Conservation (phyloP, 2,329 filamentous ascomycete genomes). For the Malbranchea zuffiana region DNA sequence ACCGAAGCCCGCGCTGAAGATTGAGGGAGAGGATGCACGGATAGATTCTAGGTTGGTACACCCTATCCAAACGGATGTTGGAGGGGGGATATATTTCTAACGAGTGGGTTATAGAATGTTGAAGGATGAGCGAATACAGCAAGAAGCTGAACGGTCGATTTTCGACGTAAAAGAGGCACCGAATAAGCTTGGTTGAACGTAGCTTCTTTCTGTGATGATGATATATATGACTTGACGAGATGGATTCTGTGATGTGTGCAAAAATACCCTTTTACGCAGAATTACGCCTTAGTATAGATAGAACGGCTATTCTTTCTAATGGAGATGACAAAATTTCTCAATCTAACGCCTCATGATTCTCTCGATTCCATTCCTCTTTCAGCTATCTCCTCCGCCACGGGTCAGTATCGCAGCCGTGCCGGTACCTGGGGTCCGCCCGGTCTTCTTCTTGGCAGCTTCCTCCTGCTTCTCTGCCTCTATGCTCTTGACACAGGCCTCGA, state of each 20-base stretch:
- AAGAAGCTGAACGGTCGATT: slow-evolving; percentile 50
- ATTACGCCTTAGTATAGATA: neutral
- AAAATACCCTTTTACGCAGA: too few relatives aligned
- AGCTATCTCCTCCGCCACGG: slow-evolving; percentile 38
- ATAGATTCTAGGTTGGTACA: slow-evolving; percentile 55
- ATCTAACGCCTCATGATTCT: too few relatives aligned
- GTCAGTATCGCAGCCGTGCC: slow-evolving; percentile 60
- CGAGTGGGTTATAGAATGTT: slow-evolving; percentile 54
- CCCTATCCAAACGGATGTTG: neutral
- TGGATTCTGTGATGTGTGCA: too few relatives aligned
- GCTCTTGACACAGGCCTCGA: slow-evolving; percentile 94
- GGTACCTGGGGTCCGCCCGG: slow-evolving; percentile 41
- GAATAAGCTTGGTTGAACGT: slow-evolving; percentile 60
- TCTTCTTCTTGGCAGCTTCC: slow-evolving; percentile 96
- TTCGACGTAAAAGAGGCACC: slow-evolving; percentile 68
- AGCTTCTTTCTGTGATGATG: too few relatives aligned
- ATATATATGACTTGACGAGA: too few relatives aligned
- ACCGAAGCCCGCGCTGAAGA: slow-evolving; percentile 68
- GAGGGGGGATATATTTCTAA: slow-evolving; percentile 11
- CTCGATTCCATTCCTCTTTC: slow-evolving; percentile 16
- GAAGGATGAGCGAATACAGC: slow-evolving; percentile 70
- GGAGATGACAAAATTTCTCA: neutral
- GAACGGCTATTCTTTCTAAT: slow-evolving; percentile 4
- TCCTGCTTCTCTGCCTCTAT: slow-evolving; percentile 99
- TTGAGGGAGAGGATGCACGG: slow-evolving; percentile 84